Evolutionary conservation across 345 rosid genomes (phyloP).

Genomic region (Jatropha curcas): DNA sequence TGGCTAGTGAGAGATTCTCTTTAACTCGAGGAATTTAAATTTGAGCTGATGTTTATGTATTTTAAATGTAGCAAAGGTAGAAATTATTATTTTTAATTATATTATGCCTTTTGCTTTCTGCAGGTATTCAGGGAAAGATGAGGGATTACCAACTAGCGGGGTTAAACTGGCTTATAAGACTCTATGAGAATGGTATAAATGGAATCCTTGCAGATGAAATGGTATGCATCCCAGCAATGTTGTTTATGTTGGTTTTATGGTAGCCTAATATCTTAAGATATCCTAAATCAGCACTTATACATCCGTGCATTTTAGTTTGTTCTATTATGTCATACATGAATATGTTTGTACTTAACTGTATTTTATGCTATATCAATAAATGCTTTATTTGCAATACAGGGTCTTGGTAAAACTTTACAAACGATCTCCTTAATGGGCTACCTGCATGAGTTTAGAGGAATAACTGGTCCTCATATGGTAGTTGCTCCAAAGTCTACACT

Average conservation of each 20-base stretch:
- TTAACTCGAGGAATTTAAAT: no score
- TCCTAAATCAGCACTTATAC: not conserved
- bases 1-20: not conserved
- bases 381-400: constrained; percentile 44
- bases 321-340: not conserved
- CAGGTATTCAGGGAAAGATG: constrained; percentile 95
- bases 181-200: constrained; percentile 95
- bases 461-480: constrained; percentile 98
- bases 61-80: not conserved
- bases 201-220: constrained; percentile 98
- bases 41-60: not conserved
- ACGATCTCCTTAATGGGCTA: constrained; percentile 92
- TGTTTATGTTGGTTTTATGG: not conserved
- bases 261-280: no score
- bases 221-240: constrained; percentile 41
- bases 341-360: not conserved
- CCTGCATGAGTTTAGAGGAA: constrained; percentile 93
- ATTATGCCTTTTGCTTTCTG: not conserved
- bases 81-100: not conserved
- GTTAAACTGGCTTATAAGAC: constrained; percentile 90
- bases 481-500: constrained; percentile 99
- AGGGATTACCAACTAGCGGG: constrained; percentile 99
- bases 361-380: not conserved
- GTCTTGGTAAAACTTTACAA: constrained; percentile 98
- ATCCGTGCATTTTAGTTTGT: not conserved